Evolutionary conservation across 495 filamentous ascomycete genomes (phyloP), one percentile per base, ranked within the genome.

Genomic region (Aspergillus sparsus): DNA sequence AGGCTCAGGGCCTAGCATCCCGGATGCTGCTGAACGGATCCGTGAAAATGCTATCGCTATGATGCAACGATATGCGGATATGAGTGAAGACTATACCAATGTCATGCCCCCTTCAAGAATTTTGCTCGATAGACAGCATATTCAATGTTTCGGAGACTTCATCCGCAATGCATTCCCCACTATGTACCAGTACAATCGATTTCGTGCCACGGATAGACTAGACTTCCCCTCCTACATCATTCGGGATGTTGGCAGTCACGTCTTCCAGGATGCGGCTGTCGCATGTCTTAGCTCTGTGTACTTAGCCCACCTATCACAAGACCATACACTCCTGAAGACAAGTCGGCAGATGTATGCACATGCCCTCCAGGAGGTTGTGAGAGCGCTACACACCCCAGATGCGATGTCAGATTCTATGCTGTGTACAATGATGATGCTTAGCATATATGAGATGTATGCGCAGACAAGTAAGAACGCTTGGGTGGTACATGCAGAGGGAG

Each of bases 381-480:
- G 45, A 7, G 71, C 69, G 4, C 49, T 75, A 0, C 49, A 64
- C 1, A 68, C 63, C 6, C 55, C 64, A 12, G 57, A 68, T 6
- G 69, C 68, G 3, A 62, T 63, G 45, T 72, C 69, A 0, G 69
- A 70, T 49, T 70, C 66, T 15, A 74, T 74, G 68, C 52, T 76
- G 0, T 68, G 70, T 47, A 66, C 71, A 3, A 56, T 64, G 8
- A 73, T 76, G 62, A 67, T 74, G 62, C 66, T 76, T n/a, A 70
- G 70, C 15, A 63, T 74, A 6, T 76, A 67, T 55, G 73, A 76
- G 46, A 76, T 74, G 71, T 71, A 70, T 41, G 70, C 70, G 18
- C 70, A 67, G 39, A 71, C 73, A 11, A 66, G 57, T 8, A 61
- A 60, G 11, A 64, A 67, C 31, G 68, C 68, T 6, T 76, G 71